A percentile compares a stretch with the other conserved stretches of the same genome.
Evolutionary conservation across 2,329 filamentous ascomycete species (phyloP).

Genomic region (Fusarium caatingaense): DNA sequence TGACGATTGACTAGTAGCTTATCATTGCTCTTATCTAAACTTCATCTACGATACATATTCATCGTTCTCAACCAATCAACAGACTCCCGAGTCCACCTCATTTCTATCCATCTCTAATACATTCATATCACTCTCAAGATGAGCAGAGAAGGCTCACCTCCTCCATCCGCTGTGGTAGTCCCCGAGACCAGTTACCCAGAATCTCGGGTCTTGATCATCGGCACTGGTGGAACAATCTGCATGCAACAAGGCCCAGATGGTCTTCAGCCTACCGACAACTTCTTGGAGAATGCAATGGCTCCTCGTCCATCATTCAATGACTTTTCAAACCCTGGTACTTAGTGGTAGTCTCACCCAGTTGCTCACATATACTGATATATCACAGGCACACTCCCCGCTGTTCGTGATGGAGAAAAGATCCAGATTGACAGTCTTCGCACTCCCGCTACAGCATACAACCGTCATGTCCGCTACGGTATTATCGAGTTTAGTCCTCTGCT

Average conservation of each 20-base stretch:
- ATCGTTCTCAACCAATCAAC: not conserved
- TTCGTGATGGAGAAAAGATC: conserved; percentile 61
- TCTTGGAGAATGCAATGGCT: conserved; percentile 84
- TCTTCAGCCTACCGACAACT: conserved; percentile 82
- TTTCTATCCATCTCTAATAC: not conserved
- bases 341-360: not conserved
- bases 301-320: conserved; percentile 90
- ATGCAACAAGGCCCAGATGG: conserved; percentile 87
- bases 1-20: conserved; percentile 2
- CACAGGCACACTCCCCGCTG: conserved; percentile 62
- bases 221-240: conserved; percentile 91
- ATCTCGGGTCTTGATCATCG: conserved; percentile 87
- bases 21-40: conserved; percentile 26
- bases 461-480: conserved; percentile 84
- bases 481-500: conserved; percentile 87
- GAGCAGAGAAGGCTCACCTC: conserved; percentile 19
- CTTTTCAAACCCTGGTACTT: conserved; percentile 49
- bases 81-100: not conserved
- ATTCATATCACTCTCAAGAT: conserved; percentile 11
- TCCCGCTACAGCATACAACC: conserved; percentile 81
- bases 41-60: not conserved
- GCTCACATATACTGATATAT: conserved; percentile 1
- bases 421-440: conserved; percentile 78
- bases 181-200: conserved; percentile 66
- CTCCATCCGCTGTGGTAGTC: conserved; percentile 19